Percentiles rank a stretch among this genome's conserved stretches.
Conservation (phyloP, 2,329 filamentous ascomycete species). For the Alternaria conjuncta region DNA sequence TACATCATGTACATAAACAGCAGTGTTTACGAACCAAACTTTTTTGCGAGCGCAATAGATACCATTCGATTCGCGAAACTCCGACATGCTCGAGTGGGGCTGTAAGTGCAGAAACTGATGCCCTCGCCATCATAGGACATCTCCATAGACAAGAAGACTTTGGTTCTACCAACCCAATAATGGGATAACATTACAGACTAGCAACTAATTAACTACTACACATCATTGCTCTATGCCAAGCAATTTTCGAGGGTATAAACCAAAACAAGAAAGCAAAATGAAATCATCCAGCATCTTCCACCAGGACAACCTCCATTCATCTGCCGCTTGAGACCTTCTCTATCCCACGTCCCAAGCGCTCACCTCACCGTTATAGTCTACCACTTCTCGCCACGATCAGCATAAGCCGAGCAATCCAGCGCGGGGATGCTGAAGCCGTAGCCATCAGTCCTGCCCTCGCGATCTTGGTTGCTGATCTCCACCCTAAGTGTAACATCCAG, state of each 20-base stretch:
- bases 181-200: background rate
- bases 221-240: background rate
- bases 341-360: no score
- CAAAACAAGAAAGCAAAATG: background rate
- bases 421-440: constrained; percentile 59
- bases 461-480: constrained; percentile 54
- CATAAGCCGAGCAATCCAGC: constrained; percentile 32
- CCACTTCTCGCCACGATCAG: constrained; percentile 22
- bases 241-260: constrained; percentile 4
- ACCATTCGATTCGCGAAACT: background rate
- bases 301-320: background rate
- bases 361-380: background rate
- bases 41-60: background rate
- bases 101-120: background rate
- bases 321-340: background rate
- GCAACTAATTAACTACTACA: background rate
- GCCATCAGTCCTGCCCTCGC: constrained; percentile 55
- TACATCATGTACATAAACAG: background rate
- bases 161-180: background rate
- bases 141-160: background rate
- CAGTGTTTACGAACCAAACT: background rate
- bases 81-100: background rate
- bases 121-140: background rate
- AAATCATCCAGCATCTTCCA: background rate
- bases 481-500: constrained; percentile 58